phyloP scores from a whole-genome alignment of 768 basidiomycete genomes.

The Clathrus columnatus region DNA sequence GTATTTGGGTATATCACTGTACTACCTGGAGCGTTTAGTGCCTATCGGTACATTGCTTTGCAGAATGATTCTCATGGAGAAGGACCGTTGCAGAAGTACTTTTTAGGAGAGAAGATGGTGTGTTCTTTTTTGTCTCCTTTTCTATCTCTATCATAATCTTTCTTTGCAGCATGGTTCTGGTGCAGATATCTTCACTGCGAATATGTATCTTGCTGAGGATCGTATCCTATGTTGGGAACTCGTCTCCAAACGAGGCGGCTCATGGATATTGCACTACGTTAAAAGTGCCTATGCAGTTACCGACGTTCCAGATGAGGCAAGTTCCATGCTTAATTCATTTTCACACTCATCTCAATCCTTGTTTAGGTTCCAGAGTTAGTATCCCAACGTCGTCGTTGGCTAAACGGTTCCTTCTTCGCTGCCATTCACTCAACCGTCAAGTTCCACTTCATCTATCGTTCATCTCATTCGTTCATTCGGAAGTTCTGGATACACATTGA shows the following conservation, averaged over 20 bases:
- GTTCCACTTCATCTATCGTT: conserved; percentile 93
- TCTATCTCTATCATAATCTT: not conserved
- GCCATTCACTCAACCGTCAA: conserved; percentile 87
- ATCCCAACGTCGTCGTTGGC: conserved; percentile 90
- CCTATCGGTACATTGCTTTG: conserved; percentile 83
- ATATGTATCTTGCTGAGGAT: conserved; percentile 95
- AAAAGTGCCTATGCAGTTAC: conserved; percentile 89
- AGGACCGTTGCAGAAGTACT: conserved; percentile 92
- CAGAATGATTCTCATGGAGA: conserved; percentile 79
- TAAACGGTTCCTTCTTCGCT: conserved; percentile 98
- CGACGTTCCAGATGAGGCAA: conserved; percentile 85
- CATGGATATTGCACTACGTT: conserved; percentile 95
- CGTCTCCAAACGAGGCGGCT: conserved; percentile 83
- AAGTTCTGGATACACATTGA: conserved; percentile 96
- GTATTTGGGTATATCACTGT: conserved; percentile 95
- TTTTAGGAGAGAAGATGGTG: conserved; percentile 91
- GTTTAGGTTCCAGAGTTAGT: conserved; percentile 81
- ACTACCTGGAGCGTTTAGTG: conserved; percentile 86
- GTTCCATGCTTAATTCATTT: conserved; percentile 12
- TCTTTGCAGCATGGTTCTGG: conserved; percentile 57
- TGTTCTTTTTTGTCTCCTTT: conserved; percentile 14
- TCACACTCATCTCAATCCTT: not conserved
- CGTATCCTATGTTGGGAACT: conserved; percentile 96
- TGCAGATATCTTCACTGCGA: conserved; percentile 89
- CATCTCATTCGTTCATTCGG: conserved; percentile 68